Percentiles rank a stretch among this genome's conserved stretches.
These are phyloP conservation scores for Mucor mucedo DNA, from an alignment of 371 early-diverging fungal genomes.

Conservation along the genomic window DNA sequence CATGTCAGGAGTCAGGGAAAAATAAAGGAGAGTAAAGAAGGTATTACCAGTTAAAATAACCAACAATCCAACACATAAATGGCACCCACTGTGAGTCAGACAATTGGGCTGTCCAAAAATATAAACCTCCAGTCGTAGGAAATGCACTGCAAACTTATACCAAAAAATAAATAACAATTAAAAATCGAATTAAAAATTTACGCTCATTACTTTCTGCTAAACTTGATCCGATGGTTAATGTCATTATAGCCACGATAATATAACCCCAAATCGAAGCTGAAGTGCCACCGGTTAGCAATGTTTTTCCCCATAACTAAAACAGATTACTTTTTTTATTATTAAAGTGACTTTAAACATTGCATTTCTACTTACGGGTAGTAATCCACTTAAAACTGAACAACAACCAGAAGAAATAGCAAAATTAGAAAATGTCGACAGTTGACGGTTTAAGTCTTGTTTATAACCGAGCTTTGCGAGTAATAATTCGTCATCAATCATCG, in stretches of 20 bases:
- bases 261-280: constrained; percentile 69
- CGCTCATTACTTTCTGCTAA: constrained; percentile 58
- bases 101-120: constrained; percentile 39
- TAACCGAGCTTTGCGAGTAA: constrained; percentile 33
- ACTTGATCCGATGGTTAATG: constrained; percentile 59
- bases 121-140: constrained; percentile 38
- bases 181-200: neutral
- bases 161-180: neutral
- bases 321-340: neutral
- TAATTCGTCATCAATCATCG: constrained; percentile 26
- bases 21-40: neutral
- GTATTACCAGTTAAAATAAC: constrained; percentile 25
- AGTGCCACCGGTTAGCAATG: constrained; percentile 63
- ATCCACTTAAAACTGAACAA: constrained; percentile 55
- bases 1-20: constrained; percentile 28
- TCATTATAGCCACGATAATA: constrained; percentile 58
- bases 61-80: constrained; percentile 45
- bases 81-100: constrained; percentile 41
- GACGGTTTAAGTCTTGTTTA: constrained; percentile 31
- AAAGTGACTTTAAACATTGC: too few relatives aligned
- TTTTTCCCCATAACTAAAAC: constrained; percentile 35
- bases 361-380: constrained; percentile 24
- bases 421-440: constrained; percentile 33
- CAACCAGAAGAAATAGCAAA: constrained; percentile 63
- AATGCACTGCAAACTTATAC: constrained; percentile 35